Evolutionary conservation across 257 asterid genomes (phyloP).

Genomic region (Ilex asprella): DNA sequence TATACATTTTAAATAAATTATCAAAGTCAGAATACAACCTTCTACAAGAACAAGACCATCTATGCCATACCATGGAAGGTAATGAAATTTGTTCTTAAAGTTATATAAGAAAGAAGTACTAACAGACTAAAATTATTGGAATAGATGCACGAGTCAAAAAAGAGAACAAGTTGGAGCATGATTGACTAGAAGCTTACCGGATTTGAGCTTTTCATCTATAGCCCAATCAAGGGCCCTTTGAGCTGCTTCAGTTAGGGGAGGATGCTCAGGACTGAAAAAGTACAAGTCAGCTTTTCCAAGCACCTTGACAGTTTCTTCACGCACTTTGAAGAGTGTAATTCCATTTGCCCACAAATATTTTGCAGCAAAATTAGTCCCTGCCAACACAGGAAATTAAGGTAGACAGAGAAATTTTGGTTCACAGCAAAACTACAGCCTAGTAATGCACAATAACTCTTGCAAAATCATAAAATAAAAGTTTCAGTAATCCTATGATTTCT

Average conservation of each 20-base stretch:
- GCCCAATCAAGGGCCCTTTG: conserved; percentile 72
- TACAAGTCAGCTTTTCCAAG: conserved; percentile 35
- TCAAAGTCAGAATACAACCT: too few species aligned
- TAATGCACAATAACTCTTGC: too few species aligned
- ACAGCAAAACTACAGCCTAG: too few species aligned
- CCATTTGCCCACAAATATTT: conserved; percentile 49
- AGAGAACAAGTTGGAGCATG: not conserved
- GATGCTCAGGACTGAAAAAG: conserved; percentile 52
- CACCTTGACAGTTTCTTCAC: conserved; percentile 47
- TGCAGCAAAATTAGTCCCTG: conserved; percentile 72
- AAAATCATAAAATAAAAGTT: too few species aligned
- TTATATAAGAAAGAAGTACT: too few species aligned
- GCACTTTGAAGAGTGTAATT: conserved; percentile 56
- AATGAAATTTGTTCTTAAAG: too few species aligned
- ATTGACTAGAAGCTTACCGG: conserved; percentile 28
- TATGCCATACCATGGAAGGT: too few species aligned
- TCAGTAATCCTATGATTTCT: too few species aligned
- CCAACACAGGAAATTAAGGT: not conserved
- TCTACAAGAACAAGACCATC: too few species aligned
- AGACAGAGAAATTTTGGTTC: too few species aligned
- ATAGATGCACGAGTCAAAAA: not conserved
- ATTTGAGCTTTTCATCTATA: conserved; percentile 46
- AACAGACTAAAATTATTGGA: not conserved
- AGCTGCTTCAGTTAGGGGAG: conserved; percentile 61
- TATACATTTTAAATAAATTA: too few species aligned